A percentile compares a stretch with the other conserved stretches of the same genome.
Conservation (phyloP, 2,329 filamentous ascomycete genomes). For the Clarireedia monteithiana region DNA sequence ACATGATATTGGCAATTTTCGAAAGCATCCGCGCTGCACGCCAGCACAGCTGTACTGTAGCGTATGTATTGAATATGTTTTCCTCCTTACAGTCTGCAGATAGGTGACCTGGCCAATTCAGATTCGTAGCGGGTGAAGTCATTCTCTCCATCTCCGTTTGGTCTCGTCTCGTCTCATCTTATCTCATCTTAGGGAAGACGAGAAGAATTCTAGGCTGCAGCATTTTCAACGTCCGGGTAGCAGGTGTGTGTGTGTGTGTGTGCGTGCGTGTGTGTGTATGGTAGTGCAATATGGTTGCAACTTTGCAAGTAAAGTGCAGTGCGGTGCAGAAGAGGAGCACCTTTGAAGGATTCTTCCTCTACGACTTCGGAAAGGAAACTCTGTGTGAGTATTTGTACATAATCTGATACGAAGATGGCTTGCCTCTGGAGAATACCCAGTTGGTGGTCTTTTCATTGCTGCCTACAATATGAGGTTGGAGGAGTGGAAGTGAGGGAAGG, state of each 20-base stretch:
- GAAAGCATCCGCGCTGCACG: not conserved
- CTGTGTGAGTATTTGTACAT: not conserved
- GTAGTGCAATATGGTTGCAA: not conserved
- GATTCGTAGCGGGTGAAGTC: no score
- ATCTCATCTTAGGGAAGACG: not conserved
- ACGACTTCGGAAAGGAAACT: conserved; percentile 5
- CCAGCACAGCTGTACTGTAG: not conserved
- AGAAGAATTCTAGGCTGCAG: conserved; percentile 4
- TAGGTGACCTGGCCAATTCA: not conserved
- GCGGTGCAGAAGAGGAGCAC: not conserved
- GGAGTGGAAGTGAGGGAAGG: no score
- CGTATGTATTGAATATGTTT: not conserved
- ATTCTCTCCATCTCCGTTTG: no score
- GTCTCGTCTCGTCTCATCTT: not conserved
- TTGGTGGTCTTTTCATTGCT: not conserved
- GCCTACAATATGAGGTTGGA: not conserved
- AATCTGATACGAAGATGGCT: conserved; percentile 2
- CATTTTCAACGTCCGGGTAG: not conserved
- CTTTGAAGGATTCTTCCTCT: conserved; percentile 5
- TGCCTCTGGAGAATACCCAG: not conserved
- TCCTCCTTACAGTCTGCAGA: not conserved
- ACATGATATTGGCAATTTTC: not conserved
- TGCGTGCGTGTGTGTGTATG: not conserved
- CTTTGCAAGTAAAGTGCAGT: conserved; percentile 4
- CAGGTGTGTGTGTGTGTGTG: not conserved